phyloP scores from a whole-genome alignment of 176 grass and related monocot species.

The Paspalum vaginatum region DNA sequence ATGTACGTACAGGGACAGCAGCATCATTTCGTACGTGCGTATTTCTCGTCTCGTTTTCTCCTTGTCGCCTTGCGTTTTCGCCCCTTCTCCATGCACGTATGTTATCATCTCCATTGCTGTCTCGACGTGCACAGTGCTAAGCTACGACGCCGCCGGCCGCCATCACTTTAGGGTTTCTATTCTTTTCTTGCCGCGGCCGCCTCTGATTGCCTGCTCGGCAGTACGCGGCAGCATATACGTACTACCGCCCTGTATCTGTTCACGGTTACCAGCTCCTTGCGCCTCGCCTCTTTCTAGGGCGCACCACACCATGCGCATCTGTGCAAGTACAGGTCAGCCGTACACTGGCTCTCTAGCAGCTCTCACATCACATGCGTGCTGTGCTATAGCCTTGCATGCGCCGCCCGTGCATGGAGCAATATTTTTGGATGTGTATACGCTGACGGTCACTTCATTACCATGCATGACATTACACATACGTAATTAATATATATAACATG shows the following conservation, averaged over 20 bases:
- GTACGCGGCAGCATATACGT: not conserved
- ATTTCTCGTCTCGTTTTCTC: conserved; percentile 24
- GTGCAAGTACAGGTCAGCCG: not conserved
- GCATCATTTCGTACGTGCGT: conserved; percentile 13
- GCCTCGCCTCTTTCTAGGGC: conserved; percentile 41
- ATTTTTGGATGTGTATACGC: no score
- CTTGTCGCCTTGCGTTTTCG: conserved; percentile 45
- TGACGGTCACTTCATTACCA: no score
- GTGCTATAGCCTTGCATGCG: not conserved
- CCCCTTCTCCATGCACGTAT: conserved; percentile 32
- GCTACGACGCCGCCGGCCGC: conserved; percentile 31
- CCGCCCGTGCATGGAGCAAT: no score
- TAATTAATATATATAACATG: no score
- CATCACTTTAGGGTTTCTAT: conserved; percentile 58
- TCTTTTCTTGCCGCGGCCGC: conserved; percentile 50
- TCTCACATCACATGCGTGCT: conserved; percentile 28
- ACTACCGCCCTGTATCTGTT: not conserved
- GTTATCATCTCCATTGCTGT: not conserved
- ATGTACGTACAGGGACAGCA: not conserved
- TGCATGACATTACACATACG: no score
- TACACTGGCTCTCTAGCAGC: not conserved
- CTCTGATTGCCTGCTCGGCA: conserved; percentile 9
- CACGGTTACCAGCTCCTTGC: conserved; percentile 20
- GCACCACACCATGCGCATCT: conserved; percentile 49
- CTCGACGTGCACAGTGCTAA: conserved; percentile 13